Percentiles rank a stretch among this genome's conserved stretches.
These are phyloP conservation scores for Aureobasidium subglaciale DNA, from an alignment of 2,329 filamentous ascomycete species.

Conservation along the genomic window DNA sequence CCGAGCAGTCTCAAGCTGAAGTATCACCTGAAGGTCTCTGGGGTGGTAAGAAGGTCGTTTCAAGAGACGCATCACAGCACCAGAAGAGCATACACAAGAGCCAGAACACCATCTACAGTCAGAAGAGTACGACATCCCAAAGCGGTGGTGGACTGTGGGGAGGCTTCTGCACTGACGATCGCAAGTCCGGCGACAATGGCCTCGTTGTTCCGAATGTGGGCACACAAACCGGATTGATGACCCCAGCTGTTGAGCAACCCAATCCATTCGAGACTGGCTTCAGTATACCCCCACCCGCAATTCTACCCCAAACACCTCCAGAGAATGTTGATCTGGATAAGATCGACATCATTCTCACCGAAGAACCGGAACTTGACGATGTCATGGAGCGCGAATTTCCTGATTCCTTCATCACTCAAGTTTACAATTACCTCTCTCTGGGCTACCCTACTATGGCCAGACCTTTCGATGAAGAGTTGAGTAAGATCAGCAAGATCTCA, in stretches of 20 bases:
- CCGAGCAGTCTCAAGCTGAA: slow-evolving; percentile 42
- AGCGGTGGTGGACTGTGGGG: slow-evolving; percentile 60
- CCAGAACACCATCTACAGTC: slow-evolving; percentile 16
- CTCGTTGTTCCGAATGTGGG: slow-evolving; percentile 35
- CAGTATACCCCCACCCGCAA: slow-evolving; percentile 28
- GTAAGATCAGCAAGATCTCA: slow-evolving; percentile 67
- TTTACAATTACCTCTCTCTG: slow-evolving; percentile 92
- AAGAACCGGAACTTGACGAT: slow-evolving; percentile 35
- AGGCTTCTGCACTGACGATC: slow-evolving; percentile 54
- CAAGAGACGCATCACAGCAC: not conserved
- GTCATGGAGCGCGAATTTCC: slow-evolving; percentile 60
- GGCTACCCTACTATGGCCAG: slow-evolving; percentile 83
- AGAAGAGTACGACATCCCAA: slow-evolving; percentile 17
- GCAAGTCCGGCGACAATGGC: slow-evolving; percentile 29
- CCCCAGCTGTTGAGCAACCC: slow-evolving; percentile 33
- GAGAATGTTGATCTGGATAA: slow-evolving; percentile 14
- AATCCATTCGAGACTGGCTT: slow-evolving; percentile 36
- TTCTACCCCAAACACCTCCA: slow-evolving; percentile 28
- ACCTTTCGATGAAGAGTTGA: slow-evolving; percentile 76
- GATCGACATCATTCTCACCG: slow-evolving; percentile 36
- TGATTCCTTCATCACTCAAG: slow-evolving; percentile 83
- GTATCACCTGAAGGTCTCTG: slow-evolving; percentile 16
- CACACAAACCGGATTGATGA: slow-evolving; percentile 38
- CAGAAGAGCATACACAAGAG: not conserved
- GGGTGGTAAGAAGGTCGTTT: slow-evolving; percentile 13